Percentiles rank a stretch among this genome's conserved stretches.
Evolutionary conservation across 768 basidiomycete genomes (phyloP).

Genomic region (Hydnum rufescens): DNA sequence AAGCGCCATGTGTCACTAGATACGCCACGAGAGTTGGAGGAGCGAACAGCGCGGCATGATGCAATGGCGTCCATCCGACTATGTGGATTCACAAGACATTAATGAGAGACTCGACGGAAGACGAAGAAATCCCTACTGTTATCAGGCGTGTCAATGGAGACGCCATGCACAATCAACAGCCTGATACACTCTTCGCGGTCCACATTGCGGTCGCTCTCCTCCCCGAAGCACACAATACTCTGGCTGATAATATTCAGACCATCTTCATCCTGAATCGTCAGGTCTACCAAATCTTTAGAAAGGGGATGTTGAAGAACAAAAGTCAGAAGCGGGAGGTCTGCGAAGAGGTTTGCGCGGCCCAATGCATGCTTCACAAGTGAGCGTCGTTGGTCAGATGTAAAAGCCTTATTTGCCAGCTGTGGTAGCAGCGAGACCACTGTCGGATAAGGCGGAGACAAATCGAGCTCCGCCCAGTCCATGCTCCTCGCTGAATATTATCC

Average conservation of each 20-base stretch:
- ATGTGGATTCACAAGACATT: constrained; percentile 4
- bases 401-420: constrained; percentile 47
- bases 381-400: constrained; percentile 44
- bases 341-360: constrained; percentile 57
- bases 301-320: constrained; percentile 50
- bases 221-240: constrained; percentile 63
- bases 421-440: constrained; percentile 38
- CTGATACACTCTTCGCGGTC: constrained; percentile 84
- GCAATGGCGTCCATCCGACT: constrained; percentile 93
- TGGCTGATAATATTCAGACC: constrained; percentile 62
- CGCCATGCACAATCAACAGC: constrained; percentile 58
- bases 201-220: constrained; percentile 62
- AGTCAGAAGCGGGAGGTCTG: constrained; percentile 49
- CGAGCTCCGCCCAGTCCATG: constrained; percentile 41
- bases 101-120: not conserved
- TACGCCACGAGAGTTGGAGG: constrained; percentile 84
- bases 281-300: constrained; percentile 45
- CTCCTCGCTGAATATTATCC: constrained; percentile 11
- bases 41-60: constrained; percentile 73
- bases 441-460: constrained; percentile 63
- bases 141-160: constrained; percentile 40
- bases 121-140: constrained; percentile 29
- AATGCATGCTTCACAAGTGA: constrained; percentile 58
- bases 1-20: constrained; percentile 82
- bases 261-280: constrained; percentile 62